Base-by-base conservation (phyloP, 768 basidiomycete genomes). In the Suillus variegatus region DNA sequence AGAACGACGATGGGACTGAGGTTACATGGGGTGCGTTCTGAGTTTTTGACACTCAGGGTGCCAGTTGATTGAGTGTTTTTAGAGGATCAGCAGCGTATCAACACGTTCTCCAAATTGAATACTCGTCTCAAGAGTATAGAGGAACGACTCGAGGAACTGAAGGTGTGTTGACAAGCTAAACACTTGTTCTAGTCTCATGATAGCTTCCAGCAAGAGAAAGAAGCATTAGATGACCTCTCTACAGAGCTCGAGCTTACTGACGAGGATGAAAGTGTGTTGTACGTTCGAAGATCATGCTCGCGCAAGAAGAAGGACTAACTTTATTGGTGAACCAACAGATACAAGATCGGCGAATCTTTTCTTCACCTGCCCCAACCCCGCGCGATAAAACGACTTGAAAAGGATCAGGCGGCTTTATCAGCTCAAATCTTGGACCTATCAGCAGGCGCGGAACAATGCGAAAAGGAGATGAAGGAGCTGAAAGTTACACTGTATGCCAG, bases 11-110 rank as follows among this genome's bases (percentile, higher is more conserved):
- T 66, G 82, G 83, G 20, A 85, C 86, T 25, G 91, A 94, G 74
- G 93, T 95, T 58, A 92, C 91, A 43, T 94, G 92, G 93, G 93
- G 93, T 92, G 66, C 67, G 83, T 76, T 69, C 52, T 49, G 43
- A 22, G 36, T 52, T 16, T 41, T 55, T 60, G 51, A 18, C 40
- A 41, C 35, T 25, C 25, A 2, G 6, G 40, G 22, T n/a, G n/a
- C 18, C 36, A 22, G 35, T 62, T 41, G 6, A 65, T 22, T 49
- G 52, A 44, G 61, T 61, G 12, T 43, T 52, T 46, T 49, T 70
- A 91, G 87, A 87, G 82, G 94, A 95, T 75, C 95, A 98, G 76
- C 89, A 95, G 69, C 86, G 87, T 36, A 98, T 98, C 79, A 97
- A 90, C 78, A 83, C 87, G 0, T 97, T 98, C 75, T 97, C 95